These are phyloP conservation scores for Xylariaceae sp. DNA, from an alignment of 2,329 filamentous ascomycete species.

Conservation along the genomic window DNA sequence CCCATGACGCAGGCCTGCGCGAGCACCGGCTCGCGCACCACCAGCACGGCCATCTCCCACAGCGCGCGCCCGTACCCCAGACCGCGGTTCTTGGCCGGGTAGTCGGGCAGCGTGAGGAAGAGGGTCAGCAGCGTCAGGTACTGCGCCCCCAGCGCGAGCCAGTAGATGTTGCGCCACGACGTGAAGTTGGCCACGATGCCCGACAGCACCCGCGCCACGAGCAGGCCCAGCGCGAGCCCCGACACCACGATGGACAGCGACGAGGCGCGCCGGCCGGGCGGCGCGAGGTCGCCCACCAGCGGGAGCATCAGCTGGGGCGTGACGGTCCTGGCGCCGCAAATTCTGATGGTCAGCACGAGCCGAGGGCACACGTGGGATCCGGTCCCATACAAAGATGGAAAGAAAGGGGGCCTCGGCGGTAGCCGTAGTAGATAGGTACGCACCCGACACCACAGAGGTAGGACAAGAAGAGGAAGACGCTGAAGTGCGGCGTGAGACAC, in stretches of 20 bases:
- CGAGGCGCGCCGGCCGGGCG: constrained; percentile 51
- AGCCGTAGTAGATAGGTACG: constrained; percentile 30
- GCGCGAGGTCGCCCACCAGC: constrained; percentile 60
- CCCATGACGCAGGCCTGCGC: constrained; percentile 48
- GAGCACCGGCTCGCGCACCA: constrained; percentile 50
- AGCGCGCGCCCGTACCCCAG: constrained; percentile 54
- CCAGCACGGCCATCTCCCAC: constrained; percentile 50
- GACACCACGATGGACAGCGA: constrained; percentile 59
- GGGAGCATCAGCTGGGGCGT: constrained; percentile 56
- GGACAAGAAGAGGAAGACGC: constrained; percentile 52
- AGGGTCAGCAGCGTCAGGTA: constrained; percentile 54
- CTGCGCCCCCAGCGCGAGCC: constrained; percentile 57
- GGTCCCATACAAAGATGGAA: no score
- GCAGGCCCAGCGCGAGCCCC: constrained; percentile 56
- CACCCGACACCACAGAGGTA: constrained; percentile 47
- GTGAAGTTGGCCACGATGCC: constrained; percentile 61
- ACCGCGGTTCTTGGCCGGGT: constrained; percentile 55
- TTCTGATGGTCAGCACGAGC: not conserved
- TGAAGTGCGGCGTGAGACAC: constrained; percentile 51
- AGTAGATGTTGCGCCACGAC: constrained; percentile 61
- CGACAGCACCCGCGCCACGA: constrained; percentile 60
- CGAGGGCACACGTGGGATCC: not conserved
- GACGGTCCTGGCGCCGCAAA: constrained; percentile 19
- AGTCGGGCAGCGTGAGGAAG: constrained; percentile 63
- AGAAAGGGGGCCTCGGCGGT: not conserved